Evolutionary conservation across 2,329 filamentous ascomycete genomes (phyloP).

Genomic region (Colletotrichum theobromicola): DNA sequence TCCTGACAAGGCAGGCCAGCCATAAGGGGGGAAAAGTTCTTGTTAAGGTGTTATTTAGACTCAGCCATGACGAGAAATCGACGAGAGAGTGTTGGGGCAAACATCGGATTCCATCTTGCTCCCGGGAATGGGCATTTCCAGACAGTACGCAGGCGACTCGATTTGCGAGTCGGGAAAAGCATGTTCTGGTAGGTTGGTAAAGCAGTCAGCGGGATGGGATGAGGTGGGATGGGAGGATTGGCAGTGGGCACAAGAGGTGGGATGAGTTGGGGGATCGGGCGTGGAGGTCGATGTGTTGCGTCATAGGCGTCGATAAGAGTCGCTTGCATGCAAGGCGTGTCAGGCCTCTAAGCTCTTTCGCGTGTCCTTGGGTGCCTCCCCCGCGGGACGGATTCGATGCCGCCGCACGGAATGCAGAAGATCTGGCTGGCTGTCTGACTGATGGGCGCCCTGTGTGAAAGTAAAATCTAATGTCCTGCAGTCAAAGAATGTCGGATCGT

Average conservation of each 20-base stretch:
- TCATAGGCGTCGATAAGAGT: conserved; percentile 21
- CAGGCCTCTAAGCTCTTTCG: neutral
- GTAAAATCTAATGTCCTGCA: neutral
- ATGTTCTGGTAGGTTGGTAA: neutral
- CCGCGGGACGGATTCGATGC: conserved; percentile 2
- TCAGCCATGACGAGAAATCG: neutral
- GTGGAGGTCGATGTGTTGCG: conserved; percentile 3
- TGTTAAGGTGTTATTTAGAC: neutral
- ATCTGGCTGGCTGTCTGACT: neutral
- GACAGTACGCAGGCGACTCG: neutral
- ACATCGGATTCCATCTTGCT: neutral
- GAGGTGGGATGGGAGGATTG: neutral
- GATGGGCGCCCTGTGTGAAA: conserved; percentile 6
- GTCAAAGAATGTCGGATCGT: neutral
- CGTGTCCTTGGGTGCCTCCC: neutral
- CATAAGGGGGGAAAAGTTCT: neutral
- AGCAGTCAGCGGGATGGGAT: neutral
- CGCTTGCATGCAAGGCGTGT: conserved; percentile 13
- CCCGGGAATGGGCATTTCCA: neutral
- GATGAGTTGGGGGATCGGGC: conserved; percentile 4
- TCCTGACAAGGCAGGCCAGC: neutral
- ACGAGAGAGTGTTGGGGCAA: neutral
- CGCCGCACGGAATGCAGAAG: neutral
- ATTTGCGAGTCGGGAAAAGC: neutral
- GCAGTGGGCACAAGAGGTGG: neutral